These are phyloP conservation scores for Aureobasidium melanogenum DNA, from an alignment of 2,329 filamentous ascomycete species.

Conservation along the genomic window DNA sequence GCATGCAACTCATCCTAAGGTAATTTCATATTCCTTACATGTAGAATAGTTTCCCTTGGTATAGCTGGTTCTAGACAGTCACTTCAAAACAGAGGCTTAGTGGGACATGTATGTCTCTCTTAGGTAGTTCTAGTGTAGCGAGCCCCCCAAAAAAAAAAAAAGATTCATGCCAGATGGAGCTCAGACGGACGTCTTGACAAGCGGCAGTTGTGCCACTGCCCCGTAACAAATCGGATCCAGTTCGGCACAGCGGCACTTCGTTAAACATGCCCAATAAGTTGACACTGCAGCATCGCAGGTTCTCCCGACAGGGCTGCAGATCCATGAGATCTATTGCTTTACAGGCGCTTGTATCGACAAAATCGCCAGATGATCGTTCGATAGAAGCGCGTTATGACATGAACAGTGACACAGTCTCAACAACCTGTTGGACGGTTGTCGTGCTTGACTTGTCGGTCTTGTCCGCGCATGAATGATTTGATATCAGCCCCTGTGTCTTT, in stretches of 20 bases:
- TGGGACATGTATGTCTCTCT: neutral
- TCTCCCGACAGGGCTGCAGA: conserved; percentile 6
- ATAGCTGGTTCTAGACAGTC: neutral
- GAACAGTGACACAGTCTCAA: neutral
- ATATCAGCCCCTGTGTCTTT: conserved; percentile 1
- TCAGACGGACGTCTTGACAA: neutral
- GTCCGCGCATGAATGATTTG: conserved; percentile 9
- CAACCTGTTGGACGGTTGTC: neutral
- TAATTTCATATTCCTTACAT: neutral
- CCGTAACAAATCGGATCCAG: neutral
- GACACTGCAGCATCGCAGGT: neutral
- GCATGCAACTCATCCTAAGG: neutral
- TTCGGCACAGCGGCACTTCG: neutral
- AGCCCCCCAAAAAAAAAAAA: too few species aligned
- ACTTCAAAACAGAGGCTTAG: neutral
- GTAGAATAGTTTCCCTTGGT: neutral
- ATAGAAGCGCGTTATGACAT: neutral
- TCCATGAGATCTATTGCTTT: neutral
- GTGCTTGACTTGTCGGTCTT: neutral
- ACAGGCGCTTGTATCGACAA: neutral
- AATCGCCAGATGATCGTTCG: neutral
- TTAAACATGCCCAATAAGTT: neutral
- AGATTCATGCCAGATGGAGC: neutral
- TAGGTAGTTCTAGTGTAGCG: too few species aligned
- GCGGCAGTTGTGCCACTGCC: neutral